These are phyloP conservation scores for Geum urbanum DNA, from an alignment of 306 rosid genomes.

Conservation along the genomic window DNA sequence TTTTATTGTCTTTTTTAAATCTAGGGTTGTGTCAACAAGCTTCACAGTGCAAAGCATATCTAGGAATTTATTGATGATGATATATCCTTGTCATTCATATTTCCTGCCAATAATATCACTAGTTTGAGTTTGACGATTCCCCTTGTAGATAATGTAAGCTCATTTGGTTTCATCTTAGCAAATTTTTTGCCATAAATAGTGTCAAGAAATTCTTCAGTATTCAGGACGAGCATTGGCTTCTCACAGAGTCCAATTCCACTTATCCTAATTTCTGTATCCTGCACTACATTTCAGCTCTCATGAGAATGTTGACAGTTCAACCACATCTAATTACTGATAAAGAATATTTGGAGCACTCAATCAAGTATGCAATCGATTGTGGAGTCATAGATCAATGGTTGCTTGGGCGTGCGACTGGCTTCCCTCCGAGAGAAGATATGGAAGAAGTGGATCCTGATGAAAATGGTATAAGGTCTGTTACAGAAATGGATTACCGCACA, in stretches of 20 bases:
- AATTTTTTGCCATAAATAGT: not conserved
- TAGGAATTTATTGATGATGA: not conserved
- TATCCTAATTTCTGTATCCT: slow-evolving; percentile 20
- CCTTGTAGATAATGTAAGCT: not conserved
- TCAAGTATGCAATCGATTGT: slow-evolving; percentile 76
- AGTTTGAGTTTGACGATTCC: not conserved
- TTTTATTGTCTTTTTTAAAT: not conserved
- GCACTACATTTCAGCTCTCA: slow-evolving; percentile 53
- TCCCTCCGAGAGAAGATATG: slow-evolving; percentile 63
- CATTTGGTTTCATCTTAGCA: not conserved
- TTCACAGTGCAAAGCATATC: not conserved
- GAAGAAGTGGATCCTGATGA: slow-evolving; percentile 57
- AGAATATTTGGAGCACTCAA: slow-evolving; percentile 62
- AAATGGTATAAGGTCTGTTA: slow-evolving; percentile 62
- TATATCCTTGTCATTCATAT: not conserved
- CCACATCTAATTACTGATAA: slow-evolving; percentile 63
- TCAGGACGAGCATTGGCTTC: not conserved
- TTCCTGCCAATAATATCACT: not conserved
- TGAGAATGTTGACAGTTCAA: slow-evolving; percentile 82
- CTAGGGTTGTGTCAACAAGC: not conserved
- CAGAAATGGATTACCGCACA: slow-evolving; percentile 68
- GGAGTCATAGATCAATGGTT: slow-evolving; percentile 90
- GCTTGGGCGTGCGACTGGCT: slow-evolving; percentile 55
- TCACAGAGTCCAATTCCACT: not conserved
- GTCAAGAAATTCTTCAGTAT: not conserved